phyloP scores from a whole-genome alignment of 1,284 basidiomycete species.

The Schizophyllum amplum region DNA sequence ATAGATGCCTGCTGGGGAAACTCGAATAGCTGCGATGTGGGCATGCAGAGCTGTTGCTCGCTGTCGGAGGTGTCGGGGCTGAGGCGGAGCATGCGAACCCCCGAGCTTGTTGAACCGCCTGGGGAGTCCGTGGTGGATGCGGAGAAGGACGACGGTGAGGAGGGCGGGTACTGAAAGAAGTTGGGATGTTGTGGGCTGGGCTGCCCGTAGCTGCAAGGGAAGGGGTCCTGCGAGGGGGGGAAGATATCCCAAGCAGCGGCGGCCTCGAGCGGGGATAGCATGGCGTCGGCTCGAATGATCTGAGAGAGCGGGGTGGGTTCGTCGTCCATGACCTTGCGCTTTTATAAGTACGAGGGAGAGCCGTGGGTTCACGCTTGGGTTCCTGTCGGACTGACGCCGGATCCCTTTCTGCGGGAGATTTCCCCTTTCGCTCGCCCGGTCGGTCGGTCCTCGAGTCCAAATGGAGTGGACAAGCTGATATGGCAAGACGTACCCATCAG shows the following conservation, averaged over 20 bases:
- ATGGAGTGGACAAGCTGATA: neutral
- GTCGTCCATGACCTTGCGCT: neutral
- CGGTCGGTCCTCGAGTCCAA: neutral
- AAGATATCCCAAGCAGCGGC: constrained; percentile 33
- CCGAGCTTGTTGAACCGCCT: constrained; percentile 12
- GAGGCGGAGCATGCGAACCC: constrained; percentile 42
- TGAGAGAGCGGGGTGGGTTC: constrained; percentile 30
- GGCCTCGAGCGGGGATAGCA: constrained; percentile 35
- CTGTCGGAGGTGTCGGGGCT: constrained; percentile 36
- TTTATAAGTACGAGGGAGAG: neutral
- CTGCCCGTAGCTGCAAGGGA: constrained; percentile 20
- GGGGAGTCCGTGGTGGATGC: constrained; percentile 27
- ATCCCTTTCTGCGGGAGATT: neutral
- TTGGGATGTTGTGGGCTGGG: constrained; percentile 24
- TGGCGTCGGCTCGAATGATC: constrained; percentile 44
- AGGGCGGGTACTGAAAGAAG: constrained; percentile 37
- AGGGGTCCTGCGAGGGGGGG: constrained; percentile 36
- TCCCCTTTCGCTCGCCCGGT: neutral
- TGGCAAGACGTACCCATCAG: neutral
- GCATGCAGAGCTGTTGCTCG: constrained; percentile 45
- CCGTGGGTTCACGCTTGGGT: neutral
- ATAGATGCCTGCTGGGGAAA: constrained; percentile 31
- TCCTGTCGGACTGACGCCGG: neutral
- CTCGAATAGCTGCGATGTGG: constrained; percentile 67
- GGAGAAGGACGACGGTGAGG: constrained; percentile 44